A percentile compares a stretch with the other conserved stretches of the same genome.
Conservation (phyloP, 169 alveolate genomes). For the Miamiensis avidus region DNA sequence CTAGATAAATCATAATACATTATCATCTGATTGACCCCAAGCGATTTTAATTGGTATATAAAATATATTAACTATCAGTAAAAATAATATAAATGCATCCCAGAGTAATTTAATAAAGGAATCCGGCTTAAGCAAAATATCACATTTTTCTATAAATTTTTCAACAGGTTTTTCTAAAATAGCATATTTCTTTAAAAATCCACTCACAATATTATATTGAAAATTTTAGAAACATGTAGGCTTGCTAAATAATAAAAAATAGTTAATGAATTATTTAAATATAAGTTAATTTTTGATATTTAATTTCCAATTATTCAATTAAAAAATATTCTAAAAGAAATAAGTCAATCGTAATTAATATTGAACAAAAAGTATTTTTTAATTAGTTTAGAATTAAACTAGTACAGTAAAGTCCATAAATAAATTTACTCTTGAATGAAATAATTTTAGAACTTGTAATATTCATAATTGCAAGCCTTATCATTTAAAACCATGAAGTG, state of each 20-base stretch:
- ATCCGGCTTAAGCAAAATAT: not conserved
- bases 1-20: not conserved
- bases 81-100: conserved; percentile 1
- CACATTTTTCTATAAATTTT: not conserved
- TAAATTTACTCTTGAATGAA: not conserved
- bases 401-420: not conserved
- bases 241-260: too few relatives aligned
- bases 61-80: not conserved
- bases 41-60: conserved; percentile 1
- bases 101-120: not conserved
- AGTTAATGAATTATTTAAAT: too few relatives aligned
- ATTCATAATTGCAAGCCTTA: not conserved
- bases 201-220: too few relatives aligned
- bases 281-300: too few relatives aligned
- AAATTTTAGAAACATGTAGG: too few relatives aligned
- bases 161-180: not conserved
- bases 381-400: too few relatives aligned
- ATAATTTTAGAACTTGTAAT: too few relatives aligned
- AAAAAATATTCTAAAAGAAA: too few relatives aligned
- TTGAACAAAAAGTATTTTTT: too few relatives aligned
- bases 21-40: not conserved
- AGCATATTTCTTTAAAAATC: too few relatives aligned
- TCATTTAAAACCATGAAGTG: not conserved
- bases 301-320: too few relatives aligned
- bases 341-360: too few relatives aligned